Evolutionary conservation across 2,329 filamentous ascomycete genomes (phyloP), one percentile per base, ranked within the genome.

Genomic region (Xylaria sp.): DNA sequence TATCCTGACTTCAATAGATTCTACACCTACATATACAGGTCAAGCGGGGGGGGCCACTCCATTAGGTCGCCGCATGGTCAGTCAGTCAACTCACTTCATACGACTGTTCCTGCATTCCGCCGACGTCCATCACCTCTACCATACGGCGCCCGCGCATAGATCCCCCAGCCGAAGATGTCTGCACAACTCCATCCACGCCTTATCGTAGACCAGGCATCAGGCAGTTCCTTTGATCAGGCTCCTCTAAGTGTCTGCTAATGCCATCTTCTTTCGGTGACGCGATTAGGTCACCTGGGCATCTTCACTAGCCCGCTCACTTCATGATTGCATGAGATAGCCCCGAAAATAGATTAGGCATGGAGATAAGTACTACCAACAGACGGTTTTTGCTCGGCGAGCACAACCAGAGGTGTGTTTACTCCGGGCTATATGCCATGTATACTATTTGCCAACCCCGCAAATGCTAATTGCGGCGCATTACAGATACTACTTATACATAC

Each of bases 251-350:
- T 47, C 52, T 31, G 9, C 9, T 9, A 31, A 40, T 35, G 38
- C 45, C 45, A 21, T 45, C 47, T 37, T 4, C 8, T 61, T 28
- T 60, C 60, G 60, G 63, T 63, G 60, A 65, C 46, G 55, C 56
- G 31, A 63, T 63, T 51, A 19, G 52, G 60, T 65, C 63, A 65
- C 60, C 63, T 60, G 60, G 40, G 37, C 60, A 45, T 17, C 38
- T 45, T n/a, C 17, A 19, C 43, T 43, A 38, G 38, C 42, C 28
- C 50, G 45, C 38, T 40, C 59, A 49, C 47, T 46, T 62, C 50
- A 45, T 25, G 33, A 50, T 42, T 46, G 43, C 54, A 59, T 52
- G 38, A 43, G 17, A 47, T 23, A 46, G 11, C 14, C n/a, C 56
- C 61, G 37, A 46, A 63, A 59, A 45, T 28, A 51, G 56, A 35